A percentile compares a stretch with the other conserved stretches of the same genome.
Conservation (phyloP, 768 basidiomycete genomes). For the Boletus bicolor region DNA sequence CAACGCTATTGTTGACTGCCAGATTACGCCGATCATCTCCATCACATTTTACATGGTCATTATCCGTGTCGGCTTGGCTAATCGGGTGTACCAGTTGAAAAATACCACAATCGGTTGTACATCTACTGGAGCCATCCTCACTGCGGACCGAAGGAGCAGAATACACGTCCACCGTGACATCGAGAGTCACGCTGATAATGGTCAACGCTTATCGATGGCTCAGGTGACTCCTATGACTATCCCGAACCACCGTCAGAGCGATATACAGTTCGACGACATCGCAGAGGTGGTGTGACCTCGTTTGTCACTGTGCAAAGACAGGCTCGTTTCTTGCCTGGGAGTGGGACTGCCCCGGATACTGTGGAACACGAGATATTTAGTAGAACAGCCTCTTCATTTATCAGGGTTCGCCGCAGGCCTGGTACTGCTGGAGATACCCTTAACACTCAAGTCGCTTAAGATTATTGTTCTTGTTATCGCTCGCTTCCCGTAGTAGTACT, state of each 20-base stretch:
- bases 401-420: neutral
- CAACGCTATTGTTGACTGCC: neutral
- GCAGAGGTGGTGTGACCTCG: neutral
- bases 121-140: too few species aligned
- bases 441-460: neutral
- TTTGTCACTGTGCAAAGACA: neutral
- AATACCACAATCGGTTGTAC: too few species aligned
- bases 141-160: neutral
- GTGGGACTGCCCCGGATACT: neutral
- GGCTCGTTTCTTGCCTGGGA: neutral
- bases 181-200: neutral
- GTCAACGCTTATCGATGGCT: neutral
- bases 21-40: constrained; percentile 13
- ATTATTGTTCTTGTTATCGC: too few species aligned
- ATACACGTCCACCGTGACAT: neutral
- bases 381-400: too few species aligned
- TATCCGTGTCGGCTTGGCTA: constrained; percentile 6
- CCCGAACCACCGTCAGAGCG: constrained; percentile 13
- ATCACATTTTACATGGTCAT: constrained; percentile 21
- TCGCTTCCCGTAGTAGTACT: neutral
- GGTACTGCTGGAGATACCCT: too few species aligned
- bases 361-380: too few species aligned
- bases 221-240: neutral
- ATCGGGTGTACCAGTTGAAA: too few species aligned
- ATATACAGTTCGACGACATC: neutral